A percentile compares a stretch with the other conserved stretches of the same genome.
Conservation (phyloP, 345 rosid species). For the Ceriops zippeliana region DNA sequence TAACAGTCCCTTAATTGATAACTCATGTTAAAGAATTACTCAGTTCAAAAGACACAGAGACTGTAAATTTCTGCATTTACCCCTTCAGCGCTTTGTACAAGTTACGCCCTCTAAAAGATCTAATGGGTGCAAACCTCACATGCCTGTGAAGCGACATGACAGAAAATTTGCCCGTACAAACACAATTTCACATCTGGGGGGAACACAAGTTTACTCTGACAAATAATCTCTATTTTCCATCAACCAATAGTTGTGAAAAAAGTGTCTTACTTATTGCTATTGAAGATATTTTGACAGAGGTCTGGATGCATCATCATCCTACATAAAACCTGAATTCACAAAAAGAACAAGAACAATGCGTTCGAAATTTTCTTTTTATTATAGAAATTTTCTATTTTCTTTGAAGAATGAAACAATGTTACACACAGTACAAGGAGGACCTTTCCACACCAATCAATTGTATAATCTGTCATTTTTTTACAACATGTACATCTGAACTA, state of each 20-base stretch:
- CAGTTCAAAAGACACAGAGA: too few species aligned
- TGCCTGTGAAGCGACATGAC: too few species aligned
- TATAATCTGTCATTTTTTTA: slow-evolving; percentile 47
- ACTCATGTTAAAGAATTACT: too few species aligned
- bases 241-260: background rate
- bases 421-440: slow-evolving; percentile 48
- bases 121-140: too few species aligned
- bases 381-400: slow-evolving; percentile 12
- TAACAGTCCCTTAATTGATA: too few species aligned
- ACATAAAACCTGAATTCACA: background rate
- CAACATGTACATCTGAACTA: slow-evolving; percentile 61
- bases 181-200: background rate
- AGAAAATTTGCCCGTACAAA: too few species aligned
- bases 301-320: background rate
- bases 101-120: too few species aligned
- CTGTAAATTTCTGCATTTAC: too few species aligned
- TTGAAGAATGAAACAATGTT: slow-evolving; percentile 63
- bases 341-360: background rate
- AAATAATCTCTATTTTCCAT: background rate
- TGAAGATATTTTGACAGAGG: background rate
- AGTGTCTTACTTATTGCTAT: background rate
- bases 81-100: too few species aligned
- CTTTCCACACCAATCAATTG: slow-evolving; percentile 52
- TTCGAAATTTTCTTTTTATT: slow-evolving; percentile 7
- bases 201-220: background rate